Evolutionary conservation across 768 basidiomycete species (phyloP).

Genomic region (Russula earlei): DNA sequence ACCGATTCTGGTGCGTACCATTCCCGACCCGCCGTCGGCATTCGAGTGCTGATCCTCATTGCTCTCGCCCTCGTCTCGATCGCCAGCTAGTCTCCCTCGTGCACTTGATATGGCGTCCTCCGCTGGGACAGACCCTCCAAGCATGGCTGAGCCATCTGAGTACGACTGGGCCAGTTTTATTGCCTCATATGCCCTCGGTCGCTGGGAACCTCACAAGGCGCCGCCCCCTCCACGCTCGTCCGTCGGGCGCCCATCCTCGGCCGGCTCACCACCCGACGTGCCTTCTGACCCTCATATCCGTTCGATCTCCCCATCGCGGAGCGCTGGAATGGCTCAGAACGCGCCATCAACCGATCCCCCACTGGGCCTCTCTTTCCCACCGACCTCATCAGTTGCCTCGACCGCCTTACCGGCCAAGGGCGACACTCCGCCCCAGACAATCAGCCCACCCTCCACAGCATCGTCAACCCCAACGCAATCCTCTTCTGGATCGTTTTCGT

Average conservation of each 20-base stretch:
- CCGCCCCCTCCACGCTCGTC: conserved; percentile 46
- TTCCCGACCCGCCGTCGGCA: background rate
- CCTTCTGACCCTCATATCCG: background rate
- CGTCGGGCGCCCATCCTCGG: conserved; percentile 13
- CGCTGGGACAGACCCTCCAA: conserved; percentile 13
- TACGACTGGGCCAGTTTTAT: conserved; percentile 73
- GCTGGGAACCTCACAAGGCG: conserved; percentile 70
- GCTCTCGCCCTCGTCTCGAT: background rate
- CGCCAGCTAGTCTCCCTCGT: conserved; percentile 12
- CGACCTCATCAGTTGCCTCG: background rate
- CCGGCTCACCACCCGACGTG: background rate
- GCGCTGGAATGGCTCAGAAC: background rate
- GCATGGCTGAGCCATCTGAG: conserved; percentile 22
- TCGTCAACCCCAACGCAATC: background rate
- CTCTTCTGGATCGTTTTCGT: conserved; percentile 2
- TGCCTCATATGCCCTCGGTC: conserved; percentile 62
- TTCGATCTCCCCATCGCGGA: conserved; percentile 4
- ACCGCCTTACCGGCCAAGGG: background rate
- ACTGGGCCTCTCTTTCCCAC: background rate
- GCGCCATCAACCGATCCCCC: background rate
- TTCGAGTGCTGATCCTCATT: background rate
- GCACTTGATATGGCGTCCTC: conserved; percentile 24
- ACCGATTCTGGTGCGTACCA: conserved; percentile 15
- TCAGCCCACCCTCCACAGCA: conserved; percentile 4
- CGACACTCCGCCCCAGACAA: conserved; percentile 8